Evolutionary conservation across 129 eudicot genomes (phyloP).

Genomic region (Glebionis coronaria): DNA sequence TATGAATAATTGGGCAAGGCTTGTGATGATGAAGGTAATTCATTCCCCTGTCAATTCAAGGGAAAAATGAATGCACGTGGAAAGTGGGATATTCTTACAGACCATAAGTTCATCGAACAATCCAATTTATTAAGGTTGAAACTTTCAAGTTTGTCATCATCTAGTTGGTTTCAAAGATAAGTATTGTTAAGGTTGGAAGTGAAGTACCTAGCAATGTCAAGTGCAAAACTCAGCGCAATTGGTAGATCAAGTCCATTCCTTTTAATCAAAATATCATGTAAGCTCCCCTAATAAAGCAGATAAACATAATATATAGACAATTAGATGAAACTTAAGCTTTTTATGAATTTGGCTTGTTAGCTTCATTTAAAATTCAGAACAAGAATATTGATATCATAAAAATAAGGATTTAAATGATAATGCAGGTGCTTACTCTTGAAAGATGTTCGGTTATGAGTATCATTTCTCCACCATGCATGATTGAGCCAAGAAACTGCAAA

Average conservation of each 20-base stretch:
- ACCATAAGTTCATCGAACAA: neutral
- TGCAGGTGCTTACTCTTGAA: conserved; percentile 43
- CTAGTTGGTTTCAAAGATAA: neutral
- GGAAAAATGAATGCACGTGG: neutral
- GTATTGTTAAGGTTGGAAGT: neutral
- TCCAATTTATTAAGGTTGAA: neutral
- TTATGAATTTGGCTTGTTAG: neutral
- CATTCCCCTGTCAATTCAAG: conserved; percentile 53
- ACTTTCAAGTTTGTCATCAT: neutral
- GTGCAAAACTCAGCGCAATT: conserved; percentile 66
- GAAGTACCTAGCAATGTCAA: conserved; percentile 65
- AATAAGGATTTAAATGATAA: neutral
- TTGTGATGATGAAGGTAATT: conserved; percentile 67
- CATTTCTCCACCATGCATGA: conserved; percentile 66
- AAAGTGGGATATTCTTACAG: neutral
- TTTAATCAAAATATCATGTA: conserved; percentile 47
- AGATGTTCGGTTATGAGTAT: conserved; percentile 62
- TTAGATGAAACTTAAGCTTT: neutral
- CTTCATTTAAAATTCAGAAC: neutral
- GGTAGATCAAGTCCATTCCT: conserved; percentile 48
- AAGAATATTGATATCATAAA: neutral
- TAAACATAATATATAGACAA: conserved; percentile 10
- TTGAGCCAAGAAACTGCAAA: conserved; percentile 74
- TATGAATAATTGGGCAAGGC: conserved; percentile 65
- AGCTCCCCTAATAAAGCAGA: conserved; percentile 49